These are phyloP conservation scores for Euphrasia confusa DNA, from an alignment of 257 asterid genomes.

Conservation along the genomic window DNA sequence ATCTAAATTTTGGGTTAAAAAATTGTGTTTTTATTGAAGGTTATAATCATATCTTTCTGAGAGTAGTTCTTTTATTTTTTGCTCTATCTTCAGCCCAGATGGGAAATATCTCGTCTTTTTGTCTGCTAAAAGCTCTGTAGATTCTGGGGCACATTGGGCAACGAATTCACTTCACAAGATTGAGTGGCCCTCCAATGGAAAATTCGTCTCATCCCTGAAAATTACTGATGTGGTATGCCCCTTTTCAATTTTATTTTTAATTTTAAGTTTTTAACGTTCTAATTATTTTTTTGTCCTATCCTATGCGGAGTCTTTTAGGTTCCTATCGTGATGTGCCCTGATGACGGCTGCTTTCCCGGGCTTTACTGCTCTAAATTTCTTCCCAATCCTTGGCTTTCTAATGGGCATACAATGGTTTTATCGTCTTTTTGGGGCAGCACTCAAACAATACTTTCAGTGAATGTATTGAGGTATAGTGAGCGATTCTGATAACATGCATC, in stretches of 20 bases:
- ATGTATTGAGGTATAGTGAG: slow-evolving; percentile 53
- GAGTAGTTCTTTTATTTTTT: neutral
- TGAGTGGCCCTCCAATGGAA: slow-evolving; percentile 70
- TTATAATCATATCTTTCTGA: slow-evolving; percentile 6
- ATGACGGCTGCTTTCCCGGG: slow-evolving; percentile 84
- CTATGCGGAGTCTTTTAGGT: slow-evolving; percentile 45
- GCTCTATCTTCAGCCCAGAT: slow-evolving; percentile 61
- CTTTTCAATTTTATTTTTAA: neutral
- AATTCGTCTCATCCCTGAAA: slow-evolving; percentile 36
- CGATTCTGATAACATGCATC: neutral
- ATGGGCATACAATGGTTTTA: slow-evolving; percentile 67
- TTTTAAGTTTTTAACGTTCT: neutral
- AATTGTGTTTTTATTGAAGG: neutral
- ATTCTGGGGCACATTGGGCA: slow-evolving; percentile 80
- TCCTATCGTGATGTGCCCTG: slow-evolving; percentile 73
- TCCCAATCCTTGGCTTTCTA: slow-evolving; percentile 80
- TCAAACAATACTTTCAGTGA: slow-evolving; percentile 55
- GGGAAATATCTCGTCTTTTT: slow-evolving; percentile 71
- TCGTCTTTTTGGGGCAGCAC: slow-evolving; percentile 83
- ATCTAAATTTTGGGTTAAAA: slow-evolving; percentile 8
- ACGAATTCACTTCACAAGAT: slow-evolving; percentile 80
- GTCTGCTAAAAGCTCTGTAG: slow-evolving; percentile 71
- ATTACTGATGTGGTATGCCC: slow-evolving; percentile 64
- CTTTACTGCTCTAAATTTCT: slow-evolving; percentile 51
- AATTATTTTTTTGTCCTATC: slow-evolving; percentile 11